Evolutionary conservation across 768 basidiomycete species (phyloP).

Genomic region (Lactifluus rugatus): DNA sequence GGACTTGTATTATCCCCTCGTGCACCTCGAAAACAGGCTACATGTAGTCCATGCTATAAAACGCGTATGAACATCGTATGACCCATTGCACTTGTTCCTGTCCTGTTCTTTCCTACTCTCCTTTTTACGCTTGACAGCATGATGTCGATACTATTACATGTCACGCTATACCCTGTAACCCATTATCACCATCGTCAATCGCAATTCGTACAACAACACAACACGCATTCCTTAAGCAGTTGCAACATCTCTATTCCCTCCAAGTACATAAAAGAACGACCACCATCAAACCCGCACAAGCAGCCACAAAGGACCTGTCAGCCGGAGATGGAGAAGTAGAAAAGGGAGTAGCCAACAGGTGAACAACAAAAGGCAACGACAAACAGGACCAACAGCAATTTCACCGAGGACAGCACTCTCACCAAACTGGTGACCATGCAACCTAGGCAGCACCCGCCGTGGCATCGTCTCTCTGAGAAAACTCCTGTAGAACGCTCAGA

Average conservation of each 20-base stretch:
- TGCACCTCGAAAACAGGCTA: slow-evolving; percentile 40
- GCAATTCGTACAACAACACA: slow-evolving; percentile 19
- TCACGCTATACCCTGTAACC: slow-evolving; percentile 19
- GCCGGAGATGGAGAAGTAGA: slow-evolving; percentile 24
- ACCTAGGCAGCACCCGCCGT: slow-evolving; percentile 7
- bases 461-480: slow-evolving; percentile 39
- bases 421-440: neutral
- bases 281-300: slow-evolving; percentile 38
- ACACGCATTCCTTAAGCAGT: slow-evolving; percentile 31
- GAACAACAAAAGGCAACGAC: slow-evolving; percentile 29
- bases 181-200: slow-evolving; percentile 19
- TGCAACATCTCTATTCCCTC: slow-evolving; percentile 52
- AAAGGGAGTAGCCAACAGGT: slow-evolving; percentile 14
- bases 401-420: neutral
- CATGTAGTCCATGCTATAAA: slow-evolving; percentile 50
- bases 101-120: slow-evolving; percentile 7
- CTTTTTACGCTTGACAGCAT: slow-evolving; percentile 3
- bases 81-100: neutral
- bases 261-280: slow-evolving; percentile 48
- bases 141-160: slow-evolving; percentile 7
- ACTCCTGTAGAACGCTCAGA: slow-evolving; percentile 80
- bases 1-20: slow-evolving; percentile 53
- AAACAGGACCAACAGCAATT: slow-evolving; percentile 27
- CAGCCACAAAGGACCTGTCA: slow-evolving; percentile 26
- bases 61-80: slow-evolving; percentile 19